Conservation (phyloP, 2,329 filamentous ascomycete genomes). For the Ascosphaera acerosa region DNA sequence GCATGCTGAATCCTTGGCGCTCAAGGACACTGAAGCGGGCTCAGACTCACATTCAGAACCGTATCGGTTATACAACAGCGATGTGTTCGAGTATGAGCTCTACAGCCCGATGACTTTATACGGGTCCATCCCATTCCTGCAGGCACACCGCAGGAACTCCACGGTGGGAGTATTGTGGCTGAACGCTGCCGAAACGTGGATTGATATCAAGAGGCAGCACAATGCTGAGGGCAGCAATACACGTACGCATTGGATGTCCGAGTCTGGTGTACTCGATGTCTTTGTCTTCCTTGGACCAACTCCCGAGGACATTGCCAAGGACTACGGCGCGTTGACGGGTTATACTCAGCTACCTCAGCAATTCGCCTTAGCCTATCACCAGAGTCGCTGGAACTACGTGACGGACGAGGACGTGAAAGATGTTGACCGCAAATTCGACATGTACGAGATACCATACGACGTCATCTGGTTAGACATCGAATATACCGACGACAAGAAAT, state of each 20-base stretch:
- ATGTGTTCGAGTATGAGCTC: conserved; percentile 93
- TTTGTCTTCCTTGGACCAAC: conserved; percentile 87
- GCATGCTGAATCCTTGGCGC: conserved; percentile 64
- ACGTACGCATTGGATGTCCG: conserved; percentile 90
- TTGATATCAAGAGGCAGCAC: conserved; percentile 71
- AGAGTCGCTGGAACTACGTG: conserved; percentile 97
- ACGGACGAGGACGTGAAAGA: conserved; percentile 93
- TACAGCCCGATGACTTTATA: conserved; percentile 98
- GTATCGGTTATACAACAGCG: conserved; percentile 84
- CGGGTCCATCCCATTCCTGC: conserved; percentile 93
- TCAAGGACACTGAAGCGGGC: conserved; percentile 72
- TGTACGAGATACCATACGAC: conserved; percentile 85
- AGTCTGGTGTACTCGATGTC: conserved; percentile 67
- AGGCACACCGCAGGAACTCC: conserved; percentile 80
- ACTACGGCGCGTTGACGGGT: conserved; percentile 74
- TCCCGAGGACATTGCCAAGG: conserved; percentile 54
- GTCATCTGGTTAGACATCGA: conserved; percentile 98
- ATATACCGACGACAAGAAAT: conserved; percentile 90
- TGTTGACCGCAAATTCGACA: conserved; percentile 89
- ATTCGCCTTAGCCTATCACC: conserved; percentile 81
- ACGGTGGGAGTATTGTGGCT: conserved; percentile 95
- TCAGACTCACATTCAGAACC: conserved; percentile 67
- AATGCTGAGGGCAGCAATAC: conserved; percentile 47
- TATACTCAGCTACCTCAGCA: conserved; percentile 78
- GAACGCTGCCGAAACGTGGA: conserved; percentile 90